Conservation (phyloP, 169 alveolate species). For the Cytauxzoon felis region DNA sequence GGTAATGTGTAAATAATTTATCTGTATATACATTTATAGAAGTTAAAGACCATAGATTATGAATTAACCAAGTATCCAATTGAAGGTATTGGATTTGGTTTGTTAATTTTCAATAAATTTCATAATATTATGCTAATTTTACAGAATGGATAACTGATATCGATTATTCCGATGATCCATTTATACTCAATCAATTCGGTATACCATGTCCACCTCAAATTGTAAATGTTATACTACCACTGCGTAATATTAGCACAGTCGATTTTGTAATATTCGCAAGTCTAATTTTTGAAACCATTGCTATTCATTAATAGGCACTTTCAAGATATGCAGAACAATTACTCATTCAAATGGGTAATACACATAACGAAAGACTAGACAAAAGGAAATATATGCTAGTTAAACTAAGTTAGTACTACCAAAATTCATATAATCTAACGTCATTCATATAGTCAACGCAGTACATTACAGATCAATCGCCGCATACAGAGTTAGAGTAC, state of each 20-base stretch:
- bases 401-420: slow-evolving; percentile 31
- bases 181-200: slow-evolving; percentile 30
- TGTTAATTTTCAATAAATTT: neutral
- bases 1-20: slow-evolving; percentile 10
- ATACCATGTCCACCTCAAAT: slow-evolving; percentile 43
- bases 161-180: slow-evolving; percentile 5
- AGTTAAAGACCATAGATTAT: neutral
- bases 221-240: neutral
- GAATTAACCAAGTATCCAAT: slow-evolving; percentile 21
- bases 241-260: slow-evolving; percentile 2
- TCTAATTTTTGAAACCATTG: neutral
- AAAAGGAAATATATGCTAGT: slow-evolving; percentile 53
- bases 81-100: slow-evolving; percentile 26
- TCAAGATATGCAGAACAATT: slow-evolving; percentile 24
- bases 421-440: too few species aligned
- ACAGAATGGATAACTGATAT: slow-evolving; percentile 27
- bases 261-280: slow-evolving; percentile 18
- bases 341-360: slow-evolving; percentile 9
- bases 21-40: neutral
- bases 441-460: too few species aligned
- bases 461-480: too few species aligned
- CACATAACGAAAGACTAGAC: slow-evolving; percentile 20
- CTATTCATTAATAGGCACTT: slow-evolving; percentile 9
- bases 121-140: neutral
- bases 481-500: too few species aligned